Evolutionary conservation across 2,329 filamentous ascomycete species (phyloP), one percentile per base, ranked within the genome.

Genomic region (Pseudocercospora crystallina): DNA sequence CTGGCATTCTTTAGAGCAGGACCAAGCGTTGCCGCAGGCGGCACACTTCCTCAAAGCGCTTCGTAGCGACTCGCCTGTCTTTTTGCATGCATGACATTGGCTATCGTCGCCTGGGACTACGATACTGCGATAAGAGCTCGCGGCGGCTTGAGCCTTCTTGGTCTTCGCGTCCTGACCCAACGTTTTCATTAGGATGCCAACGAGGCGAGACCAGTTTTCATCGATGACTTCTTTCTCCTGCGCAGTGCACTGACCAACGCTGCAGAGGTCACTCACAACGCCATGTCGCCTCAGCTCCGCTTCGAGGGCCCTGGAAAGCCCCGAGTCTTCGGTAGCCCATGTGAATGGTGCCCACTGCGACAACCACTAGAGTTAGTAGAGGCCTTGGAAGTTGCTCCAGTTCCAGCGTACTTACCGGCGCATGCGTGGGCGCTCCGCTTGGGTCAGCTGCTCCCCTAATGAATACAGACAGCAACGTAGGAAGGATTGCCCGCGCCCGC

Each of bases 181-280:
- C 4, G 20, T 26, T 7, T 26, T 26, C 8, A 11, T 32, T 30
- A 42, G 10, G n/a, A 42, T 29, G 17, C 39, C 26, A 42, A 31
- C 15, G 11, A 29, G 3, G n/a, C 11, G 30, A 17, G 14, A 43
- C 38, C 26, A 35, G n/a, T n/a, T 12, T 14, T n/a, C 14, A 14
- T 44, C 31, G 13, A 44, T 3, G 31, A 44, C 31, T 12, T 35
- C 42, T 33, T 44, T 44, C 42, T 44, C 31, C 31, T 44, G 5
- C 42, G 3, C 26, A 14, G 42, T 44, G 15, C 42, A 44, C 15
- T 5, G 8, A 4, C 42, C 8, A 20, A 44, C 42, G 20, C 5
- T 2, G 26, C 42, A 44, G n/a, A 44, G 42, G 11, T 5, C 42
- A 8, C 34, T 32, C 1, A 31, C 12, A 3, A 44, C 31, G 33